Evolutionary conservation across 352 stramenopile genomes (phyloP).

Genomic region (Phytophthora agathidicida): DNA sequence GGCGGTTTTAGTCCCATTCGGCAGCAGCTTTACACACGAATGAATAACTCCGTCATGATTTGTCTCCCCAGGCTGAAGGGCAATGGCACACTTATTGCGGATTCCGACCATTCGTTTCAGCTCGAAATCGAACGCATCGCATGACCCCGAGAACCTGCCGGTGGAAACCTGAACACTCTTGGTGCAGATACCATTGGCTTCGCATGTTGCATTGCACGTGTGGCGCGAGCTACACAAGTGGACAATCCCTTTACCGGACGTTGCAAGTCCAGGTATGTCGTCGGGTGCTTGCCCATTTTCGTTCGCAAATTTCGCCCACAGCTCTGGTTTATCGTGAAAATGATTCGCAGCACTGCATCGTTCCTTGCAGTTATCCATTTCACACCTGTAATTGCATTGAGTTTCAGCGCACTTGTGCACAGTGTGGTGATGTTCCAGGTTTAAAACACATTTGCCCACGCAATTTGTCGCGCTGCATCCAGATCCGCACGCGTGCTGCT

Average conservation of each 20-base stretch:
- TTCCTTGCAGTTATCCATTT: constrained; percentile 40
- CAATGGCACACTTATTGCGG: constrained; percentile 38
- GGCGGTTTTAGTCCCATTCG: constrained; percentile 15
- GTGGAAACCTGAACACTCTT: constrained; percentile 40
- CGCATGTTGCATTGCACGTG: constrained; percentile 30
- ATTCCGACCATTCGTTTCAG: constrained; percentile 44
- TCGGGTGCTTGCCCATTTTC: constrained; percentile 22
- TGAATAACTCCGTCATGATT: constrained; percentile 25
- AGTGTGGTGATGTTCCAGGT: constrained; percentile 29
- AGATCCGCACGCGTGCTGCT: constrained; percentile 36
- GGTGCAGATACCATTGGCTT: constrained; percentile 42
- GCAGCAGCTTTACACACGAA: constrained; percentile 30
- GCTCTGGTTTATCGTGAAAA: constrained; percentile 39
- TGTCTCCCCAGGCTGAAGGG: constrained; percentile 21
- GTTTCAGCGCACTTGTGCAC: constrained; percentile 43
- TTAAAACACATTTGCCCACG: constrained; percentile 36
- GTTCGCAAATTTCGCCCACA: constrained; percentile 22
- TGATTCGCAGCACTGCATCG: constrained; percentile 40
- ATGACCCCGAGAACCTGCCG: constrained; percentile 34
- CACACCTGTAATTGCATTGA: constrained; percentile 40
- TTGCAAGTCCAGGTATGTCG: background rate
- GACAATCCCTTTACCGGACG: background rate
- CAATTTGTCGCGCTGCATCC: constrained; percentile 41
- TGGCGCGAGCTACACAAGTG: constrained; percentile 44
- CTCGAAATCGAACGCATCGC: constrained; percentile 45